Evolutionary conservation across 108 stramenopile species (phyloP).

Genomic region (Stephanodiscus minutulus): DNA sequence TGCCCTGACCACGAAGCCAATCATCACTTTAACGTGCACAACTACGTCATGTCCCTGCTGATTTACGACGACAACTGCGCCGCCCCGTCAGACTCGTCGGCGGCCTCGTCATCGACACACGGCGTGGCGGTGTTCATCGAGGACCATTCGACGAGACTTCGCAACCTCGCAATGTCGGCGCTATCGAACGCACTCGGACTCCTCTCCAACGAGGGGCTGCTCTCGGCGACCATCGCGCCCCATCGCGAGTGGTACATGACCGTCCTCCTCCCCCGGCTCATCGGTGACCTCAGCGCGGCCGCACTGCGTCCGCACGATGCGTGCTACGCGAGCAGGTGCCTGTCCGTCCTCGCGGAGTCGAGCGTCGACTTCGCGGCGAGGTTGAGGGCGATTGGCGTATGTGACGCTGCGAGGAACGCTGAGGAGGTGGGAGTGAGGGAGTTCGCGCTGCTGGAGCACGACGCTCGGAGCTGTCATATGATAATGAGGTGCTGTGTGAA

Average conservation of each 20-base stretch:
- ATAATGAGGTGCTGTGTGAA: slow-evolving; percentile 14
- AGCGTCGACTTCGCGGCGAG: slow-evolving; percentile 35
- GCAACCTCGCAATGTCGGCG: slow-evolving; percentile 55
- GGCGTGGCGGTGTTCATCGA: slow-evolving; percentile 42
- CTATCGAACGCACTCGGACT: slow-evolving; percentile 61
- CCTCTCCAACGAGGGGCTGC: slow-evolving; percentile 42
- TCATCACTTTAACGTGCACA: slow-evolving; percentile 39
- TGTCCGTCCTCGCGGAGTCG: slow-evolving; percentile 45
- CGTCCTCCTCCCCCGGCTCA: slow-evolving; percentile 57
- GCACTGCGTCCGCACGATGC: slow-evolving; percentile 60
- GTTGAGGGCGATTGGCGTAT: slow-evolving; percentile 44
- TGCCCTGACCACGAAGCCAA: slow-evolving; percentile 32
- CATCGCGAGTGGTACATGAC: slow-evolving; percentile 60
- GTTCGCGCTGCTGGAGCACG: slow-evolving; percentile 63
- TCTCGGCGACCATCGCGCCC: slow-evolving; percentile 36
- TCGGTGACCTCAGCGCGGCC: slow-evolving; percentile 57
- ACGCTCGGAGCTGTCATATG: slow-evolving; percentile 45
- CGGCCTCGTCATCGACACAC: slow-evolving; percentile 17
- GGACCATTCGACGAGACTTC: slow-evolving; percentile 44
- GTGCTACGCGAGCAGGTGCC: slow-evolving; percentile 59
- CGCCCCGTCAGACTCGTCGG: slow-evolving; percentile 30
- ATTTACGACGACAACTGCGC: slow-evolving; percentile 36
- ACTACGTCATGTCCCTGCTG: slow-evolving; percentile 58
- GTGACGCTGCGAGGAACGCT: slow-evolving; percentile 50
- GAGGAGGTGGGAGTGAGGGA: slow-evolving; percentile 48